Base-by-base conservation (phyloP, 2,329 filamentous ascomycete species). In the Pseudogymnoascus verrucosus region DNA sequence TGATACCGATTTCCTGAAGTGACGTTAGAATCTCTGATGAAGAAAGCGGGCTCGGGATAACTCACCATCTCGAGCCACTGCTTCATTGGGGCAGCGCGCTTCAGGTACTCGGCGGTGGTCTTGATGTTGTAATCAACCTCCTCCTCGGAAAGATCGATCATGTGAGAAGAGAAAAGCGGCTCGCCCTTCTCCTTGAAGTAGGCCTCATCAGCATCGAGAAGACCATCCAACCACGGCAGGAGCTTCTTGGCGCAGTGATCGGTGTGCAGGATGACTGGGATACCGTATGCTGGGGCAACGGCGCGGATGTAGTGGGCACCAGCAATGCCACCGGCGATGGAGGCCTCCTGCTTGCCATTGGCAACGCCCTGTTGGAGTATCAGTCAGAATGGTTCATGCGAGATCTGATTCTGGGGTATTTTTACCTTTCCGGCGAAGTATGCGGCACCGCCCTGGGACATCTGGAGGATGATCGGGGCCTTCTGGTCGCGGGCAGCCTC, bases 181-280 rank as follows among this genome's bases (percentile, higher is more conserved):
- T 93, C 89, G 80, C 90, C 90, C 76, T 93, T 86, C 76, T 86
- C 78, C 88, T 97, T 96, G 89, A 96, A 97, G 84, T 93, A 93
- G 66, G 82, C 84, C 86, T 98, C 95, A 74, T 98, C 95, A 71
- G 88, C 93, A 68, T 95, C 92, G 71, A 98, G 80, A 88, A 97
- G 93, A 76, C 93, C 93, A 75, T 97, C 93, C 76, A 98, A 83
- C 93, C 93, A 98, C 67, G 95, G 95, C 64, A 98, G 88, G 65
- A 98, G 91, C 88, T 98, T 98, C 90, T 98, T 98, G 76, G 95
- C 93, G 80, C 93, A 96, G 84, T 98, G 95, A 78, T 99, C 95
- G 76, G 93, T 96, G 86, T 97, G 93, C 65, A 98, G 87, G 72
- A 98, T 83, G 71, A 96, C 91, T 73, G 93, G 93, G 69, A 98